Base-by-base conservation (phyloP, 148 eudicot species). In the Dianthus caryophyllus region DNA sequence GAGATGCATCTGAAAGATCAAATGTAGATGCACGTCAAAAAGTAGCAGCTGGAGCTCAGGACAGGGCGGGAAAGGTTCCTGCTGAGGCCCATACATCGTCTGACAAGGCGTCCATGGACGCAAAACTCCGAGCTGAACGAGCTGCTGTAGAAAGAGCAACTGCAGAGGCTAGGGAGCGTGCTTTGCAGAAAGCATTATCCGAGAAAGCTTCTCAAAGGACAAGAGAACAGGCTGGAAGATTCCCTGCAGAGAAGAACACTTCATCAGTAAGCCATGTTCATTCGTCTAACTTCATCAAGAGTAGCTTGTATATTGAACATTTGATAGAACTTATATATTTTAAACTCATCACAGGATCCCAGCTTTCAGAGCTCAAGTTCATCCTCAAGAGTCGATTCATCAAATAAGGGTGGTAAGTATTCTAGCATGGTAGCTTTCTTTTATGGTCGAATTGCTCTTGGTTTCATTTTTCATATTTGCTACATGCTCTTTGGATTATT, bases 141-240 rank as follows among this genome's bases (percentile, higher is more conserved):
- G 99, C 97, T 78, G 97, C 97, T 39, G 99, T 95, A 30, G 99
- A 95, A 75, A 78, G 97, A 78, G 99, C 96, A 14, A 87, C 90
- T 52, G 81, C 84, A 27, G 99, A 95, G 84, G 99, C 99, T 79
- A 84, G 97, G 69, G 93, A 88, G 71, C 99, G 99, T 66, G 99
- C 99, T 56, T 74, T 90, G 58, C 91, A 85, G 67, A 90, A 84
- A 80, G 85, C 96, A 49, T 62, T 83, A 73, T 88, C 93, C n/a
- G 92, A 84, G 72, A 90, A 90, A 63, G 66, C 63, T 66, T 67
- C 73, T 61, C 75, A 57, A 29, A 85, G 80, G 61, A 69, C 76
- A 56, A 76, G 76, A 77, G 82, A 77, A 60, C 77, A 71, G 58
- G 70, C 57, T 25, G 85, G 81, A 50, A 80, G 71, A 72, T 55